Conservation (phyloP, 2,329 filamentous ascomycete genomes). For the Myotisia sp. region DNA sequence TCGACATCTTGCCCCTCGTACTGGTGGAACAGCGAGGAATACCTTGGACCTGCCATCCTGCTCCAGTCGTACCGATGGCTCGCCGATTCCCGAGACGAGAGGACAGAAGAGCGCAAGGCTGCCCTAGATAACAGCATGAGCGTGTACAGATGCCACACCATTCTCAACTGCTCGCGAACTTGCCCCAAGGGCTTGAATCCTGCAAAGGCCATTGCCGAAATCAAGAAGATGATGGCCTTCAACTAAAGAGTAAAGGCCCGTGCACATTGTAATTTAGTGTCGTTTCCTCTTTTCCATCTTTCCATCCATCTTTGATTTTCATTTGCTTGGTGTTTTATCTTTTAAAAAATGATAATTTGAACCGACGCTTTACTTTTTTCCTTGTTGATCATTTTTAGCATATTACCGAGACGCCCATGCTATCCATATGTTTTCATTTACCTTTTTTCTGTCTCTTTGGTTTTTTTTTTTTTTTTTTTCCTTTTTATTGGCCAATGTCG, state of each 20-base stretch:
- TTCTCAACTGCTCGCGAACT: slow-evolving; percentile 93
- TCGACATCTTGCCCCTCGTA: slow-evolving; percentile 98
- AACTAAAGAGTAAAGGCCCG: slow-evolving; percentile 3
- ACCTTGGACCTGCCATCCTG: slow-evolving; percentile 90
- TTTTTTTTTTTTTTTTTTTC: neutral
- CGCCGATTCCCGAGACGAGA: slow-evolving; percentile 85
- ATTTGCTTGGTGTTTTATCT: too few species aligned
- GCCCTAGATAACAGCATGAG: slow-evolving; percentile 98
- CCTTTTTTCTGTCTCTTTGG: slow-evolving; percentile 3
- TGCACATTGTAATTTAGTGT: too few species aligned
- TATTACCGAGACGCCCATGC: too few species aligned
- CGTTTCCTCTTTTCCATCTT: neutral
- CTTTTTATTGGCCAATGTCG: slow-evolving; percentile 2
- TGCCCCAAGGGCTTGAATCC: slow-evolving; percentile 98
- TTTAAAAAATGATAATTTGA: too few species aligned
- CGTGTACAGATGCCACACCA: slow-evolving; percentile 97
- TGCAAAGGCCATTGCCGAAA: slow-evolving; percentile 85
- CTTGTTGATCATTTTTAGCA: too few species aligned
- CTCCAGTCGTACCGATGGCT: slow-evolving; percentile 98
- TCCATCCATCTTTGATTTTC: too few species aligned
- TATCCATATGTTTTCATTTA: neutral
- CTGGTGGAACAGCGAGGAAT: slow-evolving; percentile 99
- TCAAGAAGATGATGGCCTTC: slow-evolving; percentile 86
- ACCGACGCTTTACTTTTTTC: too few species aligned
- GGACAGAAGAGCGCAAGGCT: slow-evolving; percentile 71